These are phyloP conservation scores for Dalechampia spathulata DNA, from an alignment of 441 rosid species.

Conservation along the genomic window DNA sequence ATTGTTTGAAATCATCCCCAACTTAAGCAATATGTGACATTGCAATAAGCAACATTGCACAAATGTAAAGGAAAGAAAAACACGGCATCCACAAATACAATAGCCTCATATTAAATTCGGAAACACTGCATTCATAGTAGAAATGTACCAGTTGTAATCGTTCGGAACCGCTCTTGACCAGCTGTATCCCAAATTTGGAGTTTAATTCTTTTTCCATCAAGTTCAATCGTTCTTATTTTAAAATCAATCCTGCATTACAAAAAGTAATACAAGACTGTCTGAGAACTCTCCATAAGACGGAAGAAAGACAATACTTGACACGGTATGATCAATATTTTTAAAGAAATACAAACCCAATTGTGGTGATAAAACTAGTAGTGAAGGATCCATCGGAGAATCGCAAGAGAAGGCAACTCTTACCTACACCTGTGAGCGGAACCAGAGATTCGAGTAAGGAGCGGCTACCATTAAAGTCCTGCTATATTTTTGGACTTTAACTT, in stretches of 20 bases:
- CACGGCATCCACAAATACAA: neutral
- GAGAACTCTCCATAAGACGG: no score
- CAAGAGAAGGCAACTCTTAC: conserved; percentile 99
- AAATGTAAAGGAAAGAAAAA: neutral
- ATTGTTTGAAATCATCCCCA: no score
- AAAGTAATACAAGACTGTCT: neutral
- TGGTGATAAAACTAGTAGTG: conserved; percentile 95
- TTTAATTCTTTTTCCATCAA: conserved; percentile 93
- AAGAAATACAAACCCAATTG: conserved; percentile 63
- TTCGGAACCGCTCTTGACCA: conserved; percentile 96
- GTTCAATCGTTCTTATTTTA: conserved; percentile 96
- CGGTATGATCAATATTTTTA: neutral
- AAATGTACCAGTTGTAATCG: conserved; percentile 88
- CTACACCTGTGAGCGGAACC: no score
- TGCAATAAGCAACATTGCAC: no score
- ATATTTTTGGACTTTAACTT: no score
- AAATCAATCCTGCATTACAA: conserved; percentile 65
- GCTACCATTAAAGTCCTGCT: no score
- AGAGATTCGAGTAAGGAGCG: no score
- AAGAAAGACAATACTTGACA: neutral
- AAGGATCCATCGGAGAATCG: conserved; percentile 99
- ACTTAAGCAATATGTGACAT: no score
- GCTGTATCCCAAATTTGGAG: conserved; percentile 99
- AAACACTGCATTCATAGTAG: neutral
- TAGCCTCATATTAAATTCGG: neutral